Evolutionary conservation across 805 yeast genomes (phyloP).

Genomic region (Grigorovia humatica): DNA sequence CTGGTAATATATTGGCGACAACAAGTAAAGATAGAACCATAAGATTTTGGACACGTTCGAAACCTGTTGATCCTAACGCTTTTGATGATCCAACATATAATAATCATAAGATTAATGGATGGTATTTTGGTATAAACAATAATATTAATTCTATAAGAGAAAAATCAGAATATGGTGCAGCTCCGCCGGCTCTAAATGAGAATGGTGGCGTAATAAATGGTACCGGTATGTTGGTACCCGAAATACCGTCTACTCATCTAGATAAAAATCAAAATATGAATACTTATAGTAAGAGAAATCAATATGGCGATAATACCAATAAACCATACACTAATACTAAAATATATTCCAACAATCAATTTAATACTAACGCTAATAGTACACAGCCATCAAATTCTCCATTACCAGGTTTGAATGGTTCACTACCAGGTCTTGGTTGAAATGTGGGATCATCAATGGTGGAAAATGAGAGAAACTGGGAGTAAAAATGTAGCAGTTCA

Average conservation of each 20-base stretch:
- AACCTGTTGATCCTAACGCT: slow-evolving; percentile 80
- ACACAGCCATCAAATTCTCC: not conserved
- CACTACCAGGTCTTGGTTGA: slow-evolving; percentile 5
- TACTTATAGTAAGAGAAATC: not conserved
- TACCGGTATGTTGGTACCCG: not conserved
- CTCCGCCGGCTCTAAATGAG: slow-evolving; percentile 16
- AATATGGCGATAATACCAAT: not conserved
- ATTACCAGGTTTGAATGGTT: slow-evolving; percentile 8
- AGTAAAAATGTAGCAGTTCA: not conserved
- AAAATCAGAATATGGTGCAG: slow-evolving; percentile 27
- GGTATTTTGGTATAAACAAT: slow-evolving; percentile 39
- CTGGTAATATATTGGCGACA: slow-evolving; percentile 83
- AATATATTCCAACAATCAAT: not conserved
- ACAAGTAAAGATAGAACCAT: slow-evolving; percentile 93
- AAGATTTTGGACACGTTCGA: slow-evolving; percentile 86
- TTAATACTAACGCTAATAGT: not conserved
- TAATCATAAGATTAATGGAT: slow-evolving; percentile 46
- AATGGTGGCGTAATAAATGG: not conserved
- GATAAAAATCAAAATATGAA: not conserved
- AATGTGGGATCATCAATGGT: too few species aligned
- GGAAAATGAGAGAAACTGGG: too few species aligned
- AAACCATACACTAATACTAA: not conserved
- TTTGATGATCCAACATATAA: slow-evolving; percentile 77
- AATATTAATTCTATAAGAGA: slow-evolving; percentile 28
- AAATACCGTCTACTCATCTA: not conserved